A percentile compares a stretch with the other conserved stretches of the same genome.
Conservation (phyloP, 208 protist genomes). For the Leishmania aethiopica region DNA sequence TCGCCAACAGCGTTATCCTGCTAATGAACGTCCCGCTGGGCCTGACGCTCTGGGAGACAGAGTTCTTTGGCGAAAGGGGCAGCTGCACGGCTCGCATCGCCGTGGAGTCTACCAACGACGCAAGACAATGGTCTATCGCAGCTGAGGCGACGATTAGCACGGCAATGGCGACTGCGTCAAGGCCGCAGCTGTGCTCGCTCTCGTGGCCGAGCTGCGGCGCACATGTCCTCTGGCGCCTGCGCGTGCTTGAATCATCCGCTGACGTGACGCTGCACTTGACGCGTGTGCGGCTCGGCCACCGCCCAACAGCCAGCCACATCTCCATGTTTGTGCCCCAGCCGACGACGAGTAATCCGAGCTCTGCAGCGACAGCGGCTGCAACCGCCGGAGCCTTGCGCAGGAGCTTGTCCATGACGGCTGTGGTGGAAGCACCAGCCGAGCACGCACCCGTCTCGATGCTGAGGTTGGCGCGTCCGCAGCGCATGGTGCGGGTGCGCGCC, state of each 20-base stretch:
- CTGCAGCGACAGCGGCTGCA: too few relatives aligned
- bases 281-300: conserved; percentile 23
- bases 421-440: neutral
- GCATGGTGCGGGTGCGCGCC: conserved; percentile 51
- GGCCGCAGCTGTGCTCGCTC: conserved; percentile 9
- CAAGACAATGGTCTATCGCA: conserved; percentile 25
- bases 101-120: conserved; percentile 53
- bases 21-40: neutral
- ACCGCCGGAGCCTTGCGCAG: neutral
- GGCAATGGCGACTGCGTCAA: neutral
- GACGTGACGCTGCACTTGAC: conserved; percentile 21
- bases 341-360: neutral
- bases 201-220: conserved; percentile 29
- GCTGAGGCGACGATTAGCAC: conserved; percentile 18
- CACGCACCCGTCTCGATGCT: conserved; percentile 4
- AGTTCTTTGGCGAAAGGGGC: conserved; percentile 15
- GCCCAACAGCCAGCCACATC: conserved; percentile 6
- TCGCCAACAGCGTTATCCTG: conserved; percentile 16
- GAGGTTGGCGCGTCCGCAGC: conserved; percentile 10
- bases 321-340: neutral
- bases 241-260: conserved; percentile 23
- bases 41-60: conserved; percentile 24
- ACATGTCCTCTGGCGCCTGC: conserved; percentile 23
- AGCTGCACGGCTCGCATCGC: conserved; percentile 17
- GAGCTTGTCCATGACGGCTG: neutral